phyloP scores from a whole-genome alignment of 371 early-diverging fungal genomes.

The Mortierella sp. region DNA sequence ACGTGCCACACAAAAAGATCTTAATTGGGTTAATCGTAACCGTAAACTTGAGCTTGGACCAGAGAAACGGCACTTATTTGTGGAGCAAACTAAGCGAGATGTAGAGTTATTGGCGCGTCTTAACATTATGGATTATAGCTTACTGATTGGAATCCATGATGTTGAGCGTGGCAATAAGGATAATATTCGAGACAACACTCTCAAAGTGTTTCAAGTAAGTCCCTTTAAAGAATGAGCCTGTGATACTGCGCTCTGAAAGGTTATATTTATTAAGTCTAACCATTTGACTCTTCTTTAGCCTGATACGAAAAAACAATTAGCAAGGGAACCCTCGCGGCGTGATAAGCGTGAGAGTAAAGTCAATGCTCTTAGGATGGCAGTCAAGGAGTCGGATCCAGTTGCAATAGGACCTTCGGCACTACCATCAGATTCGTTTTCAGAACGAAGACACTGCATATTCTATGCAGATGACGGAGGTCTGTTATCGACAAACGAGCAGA shows the following conservation, averaged over 20 bases:
- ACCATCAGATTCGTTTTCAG: conserved; percentile 62
- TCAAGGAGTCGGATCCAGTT: conserved; percentile 74
- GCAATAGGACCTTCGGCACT: conserved; percentile 68
- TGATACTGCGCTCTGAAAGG: background rate
- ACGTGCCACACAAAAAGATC: conserved; percentile 92
- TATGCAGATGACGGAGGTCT: conserved; percentile 94
- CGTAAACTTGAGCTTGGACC: conserved; percentile 88
- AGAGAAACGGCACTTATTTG: conserved; percentile 76
- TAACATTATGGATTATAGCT: conserved; percentile 98
- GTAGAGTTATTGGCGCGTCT: conserved; percentile 79
- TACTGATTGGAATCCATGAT: conserved; percentile 94
- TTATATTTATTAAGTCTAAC: background rate
- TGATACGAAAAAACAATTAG: conserved; percentile 61
- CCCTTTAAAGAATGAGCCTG: background rate
- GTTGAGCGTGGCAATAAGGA: conserved; percentile 84
- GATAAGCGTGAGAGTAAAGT: conserved; percentile 72
- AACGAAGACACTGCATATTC: conserved; percentile 81
- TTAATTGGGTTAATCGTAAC: conserved; percentile 88
- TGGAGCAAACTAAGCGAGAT: conserved; percentile 89
- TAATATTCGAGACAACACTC: conserved; percentile 87
- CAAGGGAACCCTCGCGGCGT: conserved; percentile 48
- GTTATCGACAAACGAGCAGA: conserved; percentile 77
- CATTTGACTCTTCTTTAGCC: conserved; percentile 51
- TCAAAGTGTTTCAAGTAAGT: conserved; percentile 81
- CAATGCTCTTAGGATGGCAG: conserved; percentile 75